These are phyloP conservation scores for Ceratocystis cubensis DNA, from an alignment of 2,329 filamentous ascomycete species.

Conservation along the genomic window DNA sequence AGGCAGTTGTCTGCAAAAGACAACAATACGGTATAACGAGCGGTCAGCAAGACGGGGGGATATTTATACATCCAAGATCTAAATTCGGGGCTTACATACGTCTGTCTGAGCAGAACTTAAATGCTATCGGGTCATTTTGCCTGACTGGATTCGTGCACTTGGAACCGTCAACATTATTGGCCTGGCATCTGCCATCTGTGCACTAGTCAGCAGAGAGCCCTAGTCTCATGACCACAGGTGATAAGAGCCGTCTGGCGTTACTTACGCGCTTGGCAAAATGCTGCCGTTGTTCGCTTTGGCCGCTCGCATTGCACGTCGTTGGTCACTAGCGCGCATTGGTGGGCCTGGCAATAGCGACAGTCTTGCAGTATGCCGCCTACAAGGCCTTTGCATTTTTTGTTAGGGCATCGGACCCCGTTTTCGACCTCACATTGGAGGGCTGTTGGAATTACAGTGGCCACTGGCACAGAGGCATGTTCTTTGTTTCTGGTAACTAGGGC, in stretches of 20 bases:
- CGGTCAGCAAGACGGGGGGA: background rate
- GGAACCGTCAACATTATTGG: conserved; percentile 9
- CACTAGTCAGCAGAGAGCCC: background rate
- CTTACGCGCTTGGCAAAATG: conserved; percentile 17
- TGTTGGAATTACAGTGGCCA: background rate
- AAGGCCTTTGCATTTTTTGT: background rate
- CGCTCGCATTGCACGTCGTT: conserved; percentile 6
- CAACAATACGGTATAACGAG: background rate
- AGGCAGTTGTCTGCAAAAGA: conserved; percentile 23
- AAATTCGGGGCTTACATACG: conserved; percentile 21
- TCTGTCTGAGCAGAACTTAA: conserved; percentile 22
- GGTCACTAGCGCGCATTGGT: conserved; percentile 15
- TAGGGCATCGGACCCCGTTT: conserved; percentile 14
- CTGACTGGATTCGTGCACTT: conserved; percentile 23
- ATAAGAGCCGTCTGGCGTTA: background rate
- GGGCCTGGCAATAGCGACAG: conserved; percentile 4
- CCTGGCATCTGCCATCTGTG: conserved; percentile 21
- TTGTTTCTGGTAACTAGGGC: background rate
- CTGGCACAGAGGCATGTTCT: background rate
- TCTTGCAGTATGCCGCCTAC: background rate
- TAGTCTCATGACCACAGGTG: background rate
- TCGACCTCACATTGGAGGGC: conserved; percentile 10
- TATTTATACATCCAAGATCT: background rate
- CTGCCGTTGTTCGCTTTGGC: conserved; percentile 11
- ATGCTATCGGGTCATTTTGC: conserved; percentile 23